phyloP scores from a whole-genome alignment of 73 alveolate genomes.

The Paramecium primaurelia region DNA sequence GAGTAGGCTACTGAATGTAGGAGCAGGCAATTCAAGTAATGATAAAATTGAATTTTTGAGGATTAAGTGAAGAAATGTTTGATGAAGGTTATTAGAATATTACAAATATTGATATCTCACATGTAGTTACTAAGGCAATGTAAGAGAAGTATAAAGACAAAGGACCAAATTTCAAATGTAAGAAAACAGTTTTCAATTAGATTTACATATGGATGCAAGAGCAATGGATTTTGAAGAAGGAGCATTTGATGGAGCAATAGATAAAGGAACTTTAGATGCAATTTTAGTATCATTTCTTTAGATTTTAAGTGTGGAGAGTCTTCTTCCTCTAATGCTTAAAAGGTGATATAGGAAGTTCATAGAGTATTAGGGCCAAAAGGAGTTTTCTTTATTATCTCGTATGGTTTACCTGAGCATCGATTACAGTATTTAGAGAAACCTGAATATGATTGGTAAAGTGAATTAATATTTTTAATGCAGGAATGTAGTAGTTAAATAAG shows the following conservation, averaged over 20 bases:
- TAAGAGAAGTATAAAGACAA: conserved; percentile 91
- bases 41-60: conserved; percentile 9
- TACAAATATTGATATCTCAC: conserved; percentile 90
- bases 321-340: conserved; percentile 87
- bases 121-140: conserved; percentile 92
- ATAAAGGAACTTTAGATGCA: conserved; percentile 94
- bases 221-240: conserved; percentile 85
- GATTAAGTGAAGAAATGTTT: conserved; percentile 96
- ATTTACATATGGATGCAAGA: conserved; percentile 90
- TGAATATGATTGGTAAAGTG: conserved; percentile 70
- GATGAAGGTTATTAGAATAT: conserved; percentile 95
- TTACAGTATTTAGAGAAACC: conserved; percentile 81
- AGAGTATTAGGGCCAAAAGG: conserved; percentile 95
- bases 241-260: conserved; percentile 90
- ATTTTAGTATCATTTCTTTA: conserved; percentile 57
- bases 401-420: conserved; percentile 93
- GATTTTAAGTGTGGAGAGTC: conserved; percentile 89
- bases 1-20: conserved; percentile 86
- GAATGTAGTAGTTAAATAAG: conserved; percentile 81
- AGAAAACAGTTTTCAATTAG: not conserved
- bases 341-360: conserved; percentile 87
- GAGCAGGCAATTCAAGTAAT: conserved; percentile 95
- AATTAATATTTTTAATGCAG: not conserved
- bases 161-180: conserved; percentile 87
- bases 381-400: conserved; percentile 86